These are phyloP conservation scores for Hamigera avellanea DNA, from an alignment of 495 filamentous ascomycete species.

Conservation along the genomic window DNA sequence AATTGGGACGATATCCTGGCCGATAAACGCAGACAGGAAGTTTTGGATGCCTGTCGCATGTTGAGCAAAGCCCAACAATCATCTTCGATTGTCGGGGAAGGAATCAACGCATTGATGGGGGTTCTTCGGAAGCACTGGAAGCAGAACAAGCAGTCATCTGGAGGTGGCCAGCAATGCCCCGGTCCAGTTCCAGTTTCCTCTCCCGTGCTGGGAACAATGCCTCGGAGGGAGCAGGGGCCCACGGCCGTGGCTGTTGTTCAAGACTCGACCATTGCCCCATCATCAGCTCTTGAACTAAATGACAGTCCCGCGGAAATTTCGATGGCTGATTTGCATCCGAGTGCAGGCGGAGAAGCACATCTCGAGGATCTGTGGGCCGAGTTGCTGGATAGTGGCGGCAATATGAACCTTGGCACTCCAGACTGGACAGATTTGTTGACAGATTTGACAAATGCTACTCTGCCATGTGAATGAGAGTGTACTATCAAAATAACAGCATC, in stretches of 20 bases:
- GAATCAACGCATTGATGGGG: constrained; percentile 26
- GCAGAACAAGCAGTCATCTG: constrained; percentile 6
- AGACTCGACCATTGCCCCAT: background rate
- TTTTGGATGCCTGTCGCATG: constrained; percentile 32
- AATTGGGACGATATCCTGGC: constrained; percentile 32
- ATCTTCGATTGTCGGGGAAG: constrained; percentile 18
- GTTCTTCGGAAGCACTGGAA: constrained; percentile 23
- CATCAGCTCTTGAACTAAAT: too few species aligned
- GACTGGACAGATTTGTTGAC: constrained; percentile 25
- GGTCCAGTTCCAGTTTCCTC: background rate
- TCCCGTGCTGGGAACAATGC: background rate
- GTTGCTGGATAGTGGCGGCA: constrained; percentile 19
- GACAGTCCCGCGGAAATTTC: too few species aligned
- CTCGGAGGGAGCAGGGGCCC: background rate
- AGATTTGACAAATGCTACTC: constrained; percentile 16
- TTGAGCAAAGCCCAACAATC: constrained; percentile 25
- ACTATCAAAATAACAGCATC: too few species aligned
- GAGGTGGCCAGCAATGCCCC: background rate
- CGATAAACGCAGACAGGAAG: constrained; percentile 27
- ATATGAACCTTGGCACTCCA: constrained; percentile 10
- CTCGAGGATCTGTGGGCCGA: constrained; percentile 27
- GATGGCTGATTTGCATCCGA: too few species aligned
- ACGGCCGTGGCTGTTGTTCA: background rate
- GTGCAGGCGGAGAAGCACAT: constrained; percentile 2
- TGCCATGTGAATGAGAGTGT: constrained; percentile 6